Conservation (phyloP, 345 rosid species). For the Mangifera indica region DNA sequence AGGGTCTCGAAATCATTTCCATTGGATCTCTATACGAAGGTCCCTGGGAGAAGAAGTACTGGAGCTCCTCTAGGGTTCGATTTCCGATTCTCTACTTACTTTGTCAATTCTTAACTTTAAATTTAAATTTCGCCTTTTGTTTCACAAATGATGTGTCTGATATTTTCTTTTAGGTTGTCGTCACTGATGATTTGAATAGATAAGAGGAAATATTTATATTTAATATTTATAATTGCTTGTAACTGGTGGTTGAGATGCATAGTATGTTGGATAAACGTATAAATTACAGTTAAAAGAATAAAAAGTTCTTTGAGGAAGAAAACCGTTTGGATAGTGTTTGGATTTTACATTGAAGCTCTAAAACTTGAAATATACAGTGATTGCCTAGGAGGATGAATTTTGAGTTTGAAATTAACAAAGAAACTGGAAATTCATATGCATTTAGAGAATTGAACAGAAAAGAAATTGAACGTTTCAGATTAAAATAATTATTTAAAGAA, state of each 20-base stretch:
- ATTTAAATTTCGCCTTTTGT: neutral
- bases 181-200: neutral
- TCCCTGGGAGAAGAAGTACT: constrained; percentile 84
- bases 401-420: neutral
- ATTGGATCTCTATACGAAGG: constrained; percentile 74
- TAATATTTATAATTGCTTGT: neutral
- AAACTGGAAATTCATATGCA: neutral
- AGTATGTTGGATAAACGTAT: neutral
- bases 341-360: neutral
- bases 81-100: neutral
- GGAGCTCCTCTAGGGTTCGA: constrained; percentile 95
- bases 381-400: neutral
- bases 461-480: too few species aligned
- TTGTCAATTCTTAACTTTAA: neutral
- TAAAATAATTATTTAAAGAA: neutral
- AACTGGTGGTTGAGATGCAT: neutral
- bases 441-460: neutral
- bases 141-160: neutral
- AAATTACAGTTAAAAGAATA: neutral
- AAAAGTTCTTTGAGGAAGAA: neutral
- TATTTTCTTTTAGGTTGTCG: neutral
- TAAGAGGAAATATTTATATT: neutral
- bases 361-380: neutral
- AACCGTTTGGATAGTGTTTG: neutral
- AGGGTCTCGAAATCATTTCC: constrained; percentile 71